Base-by-base conservation (phyloP, 768 basidiomycete genomes). In the Agaricus blazei region DNA sequence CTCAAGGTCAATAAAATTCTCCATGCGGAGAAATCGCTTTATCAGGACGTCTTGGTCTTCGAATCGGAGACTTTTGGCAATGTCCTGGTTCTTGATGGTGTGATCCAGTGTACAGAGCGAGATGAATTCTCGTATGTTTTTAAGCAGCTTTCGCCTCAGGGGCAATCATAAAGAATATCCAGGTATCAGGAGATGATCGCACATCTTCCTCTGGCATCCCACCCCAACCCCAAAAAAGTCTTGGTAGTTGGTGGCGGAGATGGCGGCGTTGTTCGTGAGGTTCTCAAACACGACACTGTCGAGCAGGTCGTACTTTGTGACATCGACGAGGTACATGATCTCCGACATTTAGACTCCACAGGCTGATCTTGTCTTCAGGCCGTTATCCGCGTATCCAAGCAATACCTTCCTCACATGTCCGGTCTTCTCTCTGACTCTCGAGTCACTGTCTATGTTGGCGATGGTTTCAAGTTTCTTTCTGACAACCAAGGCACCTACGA, bases 161-260 rank as follows among this genome's bases (percentile, higher is more conserved):
- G 34, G 34, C 34, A 8, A 34, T 34, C 34, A 34, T 34, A 34
- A 34, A 7, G 11, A 34, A 34, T 8, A 34, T 34, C 11, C 63
- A 97, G 93, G 9, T 98, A 98, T 72, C 94, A 98, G 66, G 96
- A 99, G 75, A 97, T 98, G 96, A 98, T 99, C 65, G 81, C 96
- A 4, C 96, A 98, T 73, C 74, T 99, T 51, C 97, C 97, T n/a
- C 79, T 98, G 59, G 87, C 92, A 11, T 93, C 87, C 58, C 97
- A 99, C 72, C 96, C 97, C 24, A 90, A 97, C 76, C 97, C 96
- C 0, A 88, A 90, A 72, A 86, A 88, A 64, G 96, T 98, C 15
- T 85, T 99, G 34, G 97, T 99, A 56, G 95, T 99, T 58, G 97
- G 97, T 48, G 97, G 96, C 48, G 97, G 97, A 28, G 97, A 99